Evolutionary conservation across 768 basidiomycete genomes (phyloP).

Genomic region (Rhodosporidiobolus odoratus): DNA sequence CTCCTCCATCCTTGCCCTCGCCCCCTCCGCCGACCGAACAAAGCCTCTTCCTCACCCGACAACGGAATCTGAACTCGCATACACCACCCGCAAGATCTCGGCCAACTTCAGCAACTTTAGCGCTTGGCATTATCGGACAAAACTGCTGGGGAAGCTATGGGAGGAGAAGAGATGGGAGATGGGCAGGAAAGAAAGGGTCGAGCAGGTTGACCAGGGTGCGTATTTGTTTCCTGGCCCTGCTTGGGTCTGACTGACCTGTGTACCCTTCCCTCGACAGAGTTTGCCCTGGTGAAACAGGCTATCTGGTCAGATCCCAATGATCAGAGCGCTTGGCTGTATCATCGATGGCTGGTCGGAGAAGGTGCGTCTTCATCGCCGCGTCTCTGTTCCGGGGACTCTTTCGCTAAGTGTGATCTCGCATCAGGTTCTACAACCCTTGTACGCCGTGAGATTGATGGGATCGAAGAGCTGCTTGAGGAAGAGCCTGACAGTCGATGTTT

Average conservation of each 20-base stretch:
- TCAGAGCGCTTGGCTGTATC: constrained; percentile 97
- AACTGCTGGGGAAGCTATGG: constrained; percentile 63
- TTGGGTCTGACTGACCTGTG: background rate
- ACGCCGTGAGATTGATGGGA: constrained; percentile 67
- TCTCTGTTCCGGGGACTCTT: background rate
- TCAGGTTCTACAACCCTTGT: constrained; percentile 62
- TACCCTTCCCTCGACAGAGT: constrained; percentile 56
- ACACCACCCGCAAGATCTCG: constrained; percentile 85
- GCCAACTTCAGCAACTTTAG: constrained; percentile 95
- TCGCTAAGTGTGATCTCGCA: background rate
- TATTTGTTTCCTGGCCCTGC: background rate
- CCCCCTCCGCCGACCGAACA: background rate
- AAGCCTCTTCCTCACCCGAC: constrained; percentile 47
- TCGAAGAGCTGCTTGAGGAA: constrained; percentile 76
- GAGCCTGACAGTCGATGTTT: constrained; percentile 90
- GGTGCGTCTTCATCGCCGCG: constrained; percentile 53
- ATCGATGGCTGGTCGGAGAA: constrained; percentile 87
- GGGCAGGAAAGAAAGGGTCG: constrained; percentile 50
- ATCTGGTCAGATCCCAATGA: constrained; percentile 95
- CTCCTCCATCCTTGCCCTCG: background rate
- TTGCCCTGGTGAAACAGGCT: constrained; percentile 84
- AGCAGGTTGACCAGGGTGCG: constrained; percentile 67
- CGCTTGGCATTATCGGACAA: constrained; percentile 96
- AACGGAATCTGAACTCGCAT: constrained; percentile 67
- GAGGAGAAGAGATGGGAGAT: constrained; percentile 50